These are phyloP conservation scores for Candida patagonica DNA, from an alignment of 805 yeast species.

Conservation along the genomic window DNA sequence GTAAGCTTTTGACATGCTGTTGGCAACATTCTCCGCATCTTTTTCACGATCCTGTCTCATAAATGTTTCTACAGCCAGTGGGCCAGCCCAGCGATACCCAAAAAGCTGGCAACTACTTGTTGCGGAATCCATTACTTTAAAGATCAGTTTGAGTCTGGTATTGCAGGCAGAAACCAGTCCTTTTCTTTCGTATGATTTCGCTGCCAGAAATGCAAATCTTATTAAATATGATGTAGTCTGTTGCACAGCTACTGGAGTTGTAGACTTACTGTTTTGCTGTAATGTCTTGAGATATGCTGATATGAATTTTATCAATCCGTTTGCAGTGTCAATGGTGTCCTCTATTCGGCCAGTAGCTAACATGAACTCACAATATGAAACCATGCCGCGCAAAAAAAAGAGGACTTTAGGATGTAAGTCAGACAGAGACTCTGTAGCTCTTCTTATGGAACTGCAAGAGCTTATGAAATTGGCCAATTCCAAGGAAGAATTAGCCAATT, in stretches of 20 bases:
- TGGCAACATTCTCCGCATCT: not conserved
- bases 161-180: conserved; percentile 1
- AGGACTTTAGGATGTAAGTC: not conserved
- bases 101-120: not conserved
- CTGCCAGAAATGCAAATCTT: not conserved
- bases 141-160: not conserved
- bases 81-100: not conserved
- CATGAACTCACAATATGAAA: not conserved
- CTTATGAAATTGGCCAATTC: not conserved
- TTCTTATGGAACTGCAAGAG: not conserved
- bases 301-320: not conserved
- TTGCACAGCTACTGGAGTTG: not conserved
- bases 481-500: not conserved
- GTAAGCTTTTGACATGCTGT: not conserved
- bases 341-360: conserved; percentile 3
- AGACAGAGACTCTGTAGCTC: not conserved
- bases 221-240: not conserved
- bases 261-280: not conserved
- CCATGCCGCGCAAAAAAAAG: not conserved
- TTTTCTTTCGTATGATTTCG: not conserved
- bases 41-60: not conserved
- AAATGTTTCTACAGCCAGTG: not conserved
- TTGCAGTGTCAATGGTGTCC: conserved; percentile 12
- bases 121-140: not conserved
- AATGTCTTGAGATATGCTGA: conserved; percentile 1